Evolutionary conservation across 495 filamentous ascomycete genomes (phyloP).

Genomic region (Lentithecium fluviatile): DNA sequence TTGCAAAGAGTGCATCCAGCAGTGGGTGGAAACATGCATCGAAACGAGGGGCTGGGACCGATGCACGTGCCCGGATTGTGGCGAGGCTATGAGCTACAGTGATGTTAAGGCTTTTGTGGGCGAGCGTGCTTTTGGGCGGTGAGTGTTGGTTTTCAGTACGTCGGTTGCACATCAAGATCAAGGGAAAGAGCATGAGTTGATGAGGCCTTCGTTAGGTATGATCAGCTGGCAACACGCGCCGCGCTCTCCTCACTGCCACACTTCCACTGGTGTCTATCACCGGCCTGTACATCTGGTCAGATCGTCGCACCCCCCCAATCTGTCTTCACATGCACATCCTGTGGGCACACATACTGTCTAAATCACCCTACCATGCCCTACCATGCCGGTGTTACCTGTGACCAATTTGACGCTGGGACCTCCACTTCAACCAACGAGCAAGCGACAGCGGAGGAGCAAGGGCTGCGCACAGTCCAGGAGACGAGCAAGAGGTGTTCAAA

Average conservation of each 20-base stretch:
- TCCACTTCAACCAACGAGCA: background rate
- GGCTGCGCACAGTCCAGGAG: background rate
- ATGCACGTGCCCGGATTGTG: constrained; percentile 19
- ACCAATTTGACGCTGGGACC: constrained; percentile 7
- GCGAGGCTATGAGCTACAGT: constrained; percentile 3
- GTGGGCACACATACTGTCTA: constrained; percentile 14
- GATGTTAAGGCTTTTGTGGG: constrained; percentile 11
- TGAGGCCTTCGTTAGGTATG: constrained; percentile 4
- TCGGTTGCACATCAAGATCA: background rate
- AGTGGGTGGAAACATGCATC: constrained; percentile 12
- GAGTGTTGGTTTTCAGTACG: background rate
- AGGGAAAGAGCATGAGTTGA: background rate
- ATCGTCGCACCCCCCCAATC: constrained; percentile 4
- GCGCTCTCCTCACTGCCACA: constrained; percentile 7
- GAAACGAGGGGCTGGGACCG: constrained; percentile 14
- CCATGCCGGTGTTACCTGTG: constrained; percentile 8
- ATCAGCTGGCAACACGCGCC: background rate
- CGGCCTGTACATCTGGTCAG: constrained; percentile 16
- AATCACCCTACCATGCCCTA: constrained; percentile 14
- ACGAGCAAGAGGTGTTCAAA: constrained; percentile 23
- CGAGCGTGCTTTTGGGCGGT: constrained; percentile 7
- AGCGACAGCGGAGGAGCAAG: background rate
- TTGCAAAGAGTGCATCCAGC: constrained; percentile 16
- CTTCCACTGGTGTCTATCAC: constrained; percentile 20
- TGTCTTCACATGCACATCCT: constrained; percentile 20